phyloP scores from a whole-genome alignment of 768 basidiomycete species.

The Dentipellis sp. region DNA sequence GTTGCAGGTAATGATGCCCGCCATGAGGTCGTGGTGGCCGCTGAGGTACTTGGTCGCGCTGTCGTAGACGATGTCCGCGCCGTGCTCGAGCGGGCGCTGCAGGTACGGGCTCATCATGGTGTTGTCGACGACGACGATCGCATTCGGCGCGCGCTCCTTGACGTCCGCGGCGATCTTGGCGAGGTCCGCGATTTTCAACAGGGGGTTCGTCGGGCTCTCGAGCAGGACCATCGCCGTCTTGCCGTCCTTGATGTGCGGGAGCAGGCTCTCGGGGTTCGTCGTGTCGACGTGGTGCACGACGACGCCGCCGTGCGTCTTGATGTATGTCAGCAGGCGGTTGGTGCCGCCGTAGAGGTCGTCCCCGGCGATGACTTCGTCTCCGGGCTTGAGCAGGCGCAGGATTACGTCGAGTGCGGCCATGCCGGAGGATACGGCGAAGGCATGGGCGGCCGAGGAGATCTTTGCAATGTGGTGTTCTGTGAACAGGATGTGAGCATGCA shows the following conservation, averaged over 20 bases:
- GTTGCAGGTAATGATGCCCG: conserved; percentile 89
- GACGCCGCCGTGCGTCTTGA: conserved; percentile 81
- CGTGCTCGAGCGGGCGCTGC: conserved; percentile 90
- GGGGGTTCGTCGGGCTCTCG: conserved; percentile 95
- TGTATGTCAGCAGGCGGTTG: conserved; percentile 87
- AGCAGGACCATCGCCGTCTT: conserved; percentile 93
- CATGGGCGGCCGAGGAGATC: conserved; percentile 87
- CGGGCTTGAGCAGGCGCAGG: conserved; percentile 86
- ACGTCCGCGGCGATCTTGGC: conserved; percentile 75
- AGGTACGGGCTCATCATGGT: conserved; percentile 99
- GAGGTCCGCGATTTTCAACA: conserved; percentile 91
- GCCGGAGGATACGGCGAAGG: conserved; percentile 89
- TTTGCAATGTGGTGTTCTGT: conserved; percentile 95
- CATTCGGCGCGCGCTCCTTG: conserved; percentile 73
- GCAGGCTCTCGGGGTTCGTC: conserved; percentile 57
- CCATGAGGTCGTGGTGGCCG: conserved; percentile 99
- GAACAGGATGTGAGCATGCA: neutral
- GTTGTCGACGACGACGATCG: conserved; percentile 87
- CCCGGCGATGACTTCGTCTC: conserved; percentile 92
- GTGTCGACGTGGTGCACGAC: conserved; percentile 92
- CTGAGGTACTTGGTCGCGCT: conserved; percentile 96
- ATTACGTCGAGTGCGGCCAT: conserved; percentile 98
- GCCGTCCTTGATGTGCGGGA: conserved; percentile 53
- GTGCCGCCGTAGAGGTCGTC: conserved; percentile 98
- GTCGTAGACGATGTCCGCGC: conserved; percentile 96